Evolutionary conservation across 352 stramenopile genomes (phyloP).

Genomic region (Heterotrichella gracilis): DNA sequence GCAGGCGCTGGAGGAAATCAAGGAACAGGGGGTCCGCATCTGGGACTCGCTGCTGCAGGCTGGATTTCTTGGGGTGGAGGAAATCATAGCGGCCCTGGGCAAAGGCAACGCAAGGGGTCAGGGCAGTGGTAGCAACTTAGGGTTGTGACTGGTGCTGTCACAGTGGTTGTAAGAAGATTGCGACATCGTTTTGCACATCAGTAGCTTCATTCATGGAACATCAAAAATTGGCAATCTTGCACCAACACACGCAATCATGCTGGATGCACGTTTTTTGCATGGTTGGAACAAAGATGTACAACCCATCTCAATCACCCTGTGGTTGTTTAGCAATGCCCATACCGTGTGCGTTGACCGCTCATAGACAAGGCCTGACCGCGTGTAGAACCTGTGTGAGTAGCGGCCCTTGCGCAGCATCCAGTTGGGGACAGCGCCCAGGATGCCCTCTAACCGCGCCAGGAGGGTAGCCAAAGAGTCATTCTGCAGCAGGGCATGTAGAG

Average conservation of each 20-base stretch:
- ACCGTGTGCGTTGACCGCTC: no score
- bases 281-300: no score
- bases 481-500: no score
- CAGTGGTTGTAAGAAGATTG: slow-evolving; percentile 13
- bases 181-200: slow-evolving; percentile 19
- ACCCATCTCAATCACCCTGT: no score
- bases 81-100: background rate
- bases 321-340: no score
- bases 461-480: no score
- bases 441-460: background rate
- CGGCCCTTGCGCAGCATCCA: slow-evolving; percentile 30
- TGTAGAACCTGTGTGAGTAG: slow-evolving; percentile 32
- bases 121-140: background rate
- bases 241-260: no score
- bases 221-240: no score
- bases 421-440: slow-evolving; percentile 28
- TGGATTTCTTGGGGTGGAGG: slow-evolving; percentile 12
- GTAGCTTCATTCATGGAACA: no score
- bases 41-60: slow-evolving; percentile 5
- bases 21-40: slow-evolving; percentile 24
- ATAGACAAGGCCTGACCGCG: slow-evolving; percentile 30
- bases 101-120: background rate
- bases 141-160: background rate
- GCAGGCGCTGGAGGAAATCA: slow-evolving; percentile 39
- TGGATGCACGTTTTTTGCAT: no score